These are phyloP conservation scores for Teunomyces atbi DNA, from an alignment of 805 yeast species.

Conservation along the genomic window DNA sequence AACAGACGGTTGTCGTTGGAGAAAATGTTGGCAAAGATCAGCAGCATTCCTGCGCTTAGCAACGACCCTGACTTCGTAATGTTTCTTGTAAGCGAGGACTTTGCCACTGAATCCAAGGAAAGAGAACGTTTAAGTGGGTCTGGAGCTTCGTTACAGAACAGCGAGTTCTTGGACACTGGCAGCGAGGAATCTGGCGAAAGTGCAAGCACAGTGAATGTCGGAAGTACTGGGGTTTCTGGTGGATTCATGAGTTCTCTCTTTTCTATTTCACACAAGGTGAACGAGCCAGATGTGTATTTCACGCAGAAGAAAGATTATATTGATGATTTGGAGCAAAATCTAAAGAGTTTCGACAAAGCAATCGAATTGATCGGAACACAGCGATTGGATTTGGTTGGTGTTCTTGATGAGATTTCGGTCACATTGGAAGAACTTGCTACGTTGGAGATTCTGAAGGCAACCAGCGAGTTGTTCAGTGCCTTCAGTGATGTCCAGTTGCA, in stretches of 20 bases:
- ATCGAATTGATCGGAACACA: slow-evolving; percentile 73
- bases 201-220: slow-evolving; percentile 2
- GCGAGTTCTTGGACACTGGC: slow-evolving; percentile 36
- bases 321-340: slow-evolving; percentile 69
- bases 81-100: slow-evolving; percentile 74
- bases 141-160: slow-evolving; percentile 41
- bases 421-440: slow-evolving; percentile 59
- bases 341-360: slow-evolving; percentile 65
- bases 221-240: slow-evolving; percentile 26
- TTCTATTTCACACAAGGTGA: slow-evolving; percentile 62
- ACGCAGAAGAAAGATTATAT: slow-evolving; percentile 64
- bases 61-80: slow-evolving; percentile 73
- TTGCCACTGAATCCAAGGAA: slow-evolving; percentile 65
- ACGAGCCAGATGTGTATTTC: slow-evolving; percentile 80
- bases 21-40: slow-evolving; percentile 76
- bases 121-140: slow-evolving; percentile 61
- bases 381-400: slow-evolving; percentile 66
- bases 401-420: slow-evolving; percentile 65
- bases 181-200: slow-evolving; percentile 9
- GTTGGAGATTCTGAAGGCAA: slow-evolving; percentile 67
- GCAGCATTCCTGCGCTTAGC: slow-evolving; percentile 53
- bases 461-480: slow-evolving; percentile 61
- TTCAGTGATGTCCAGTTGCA: slow-evolving; percentile 72
- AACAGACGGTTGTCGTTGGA: slow-evolving; percentile 81
- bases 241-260: slow-evolving; percentile 73